phyloP scores from a whole-genome alignment of 2,329 filamentous ascomycete species.

The Aspergillus pseudoterreus region DNA sequence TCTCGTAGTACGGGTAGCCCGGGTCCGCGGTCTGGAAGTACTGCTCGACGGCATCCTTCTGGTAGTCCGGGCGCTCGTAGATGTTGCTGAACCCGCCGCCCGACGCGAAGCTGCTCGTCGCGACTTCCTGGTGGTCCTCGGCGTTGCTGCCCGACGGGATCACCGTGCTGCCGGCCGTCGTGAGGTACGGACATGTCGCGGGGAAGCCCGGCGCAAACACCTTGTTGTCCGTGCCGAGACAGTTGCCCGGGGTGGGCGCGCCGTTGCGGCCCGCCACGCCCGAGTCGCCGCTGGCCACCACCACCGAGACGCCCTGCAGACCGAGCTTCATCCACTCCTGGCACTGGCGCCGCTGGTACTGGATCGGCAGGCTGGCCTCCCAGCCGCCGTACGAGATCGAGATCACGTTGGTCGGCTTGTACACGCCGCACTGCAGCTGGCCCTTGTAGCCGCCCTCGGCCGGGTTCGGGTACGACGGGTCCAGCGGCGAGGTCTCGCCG shows the following conservation, averaged over 20 bases:
- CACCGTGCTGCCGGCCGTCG: slow-evolving; percentile 38
- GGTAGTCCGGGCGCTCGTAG: slow-evolving; percentile 38
- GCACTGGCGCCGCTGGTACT: slow-evolving; percentile 39
- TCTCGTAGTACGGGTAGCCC: slow-evolving; percentile 28
- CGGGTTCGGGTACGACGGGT: slow-evolving; percentile 42
- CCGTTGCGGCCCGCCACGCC: slow-evolving; percentile 36
- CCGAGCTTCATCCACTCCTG: slow-evolving; percentile 48
- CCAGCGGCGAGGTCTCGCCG: slow-evolving; percentile 38
- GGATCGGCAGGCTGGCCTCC: slow-evolving; percentile 31
- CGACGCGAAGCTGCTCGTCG: slow-evolving; percentile 34
- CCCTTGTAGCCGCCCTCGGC: slow-evolving; percentile 40
- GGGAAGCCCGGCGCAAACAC: slow-evolving; percentile 39
- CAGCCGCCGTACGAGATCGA: slow-evolving; percentile 34
- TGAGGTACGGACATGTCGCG: slow-evolving; percentile 31
- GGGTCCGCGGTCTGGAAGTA: slow-evolving; percentile 30
- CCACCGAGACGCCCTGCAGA: slow-evolving; percentile 45
- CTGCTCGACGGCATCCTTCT: slow-evolving; percentile 31
- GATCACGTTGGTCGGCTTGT: slow-evolving; percentile 32
- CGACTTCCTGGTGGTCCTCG: slow-evolving; percentile 31
- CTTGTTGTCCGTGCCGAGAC: slow-evolving; percentile 29
- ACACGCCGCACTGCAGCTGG: slow-evolving; percentile 42
- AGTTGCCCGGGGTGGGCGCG: slow-evolving; percentile 28
- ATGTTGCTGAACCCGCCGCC: slow-evolving; percentile 45
- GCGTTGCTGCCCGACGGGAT: slow-evolving; percentile 28
- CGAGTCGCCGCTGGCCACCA: slow-evolving; percentile 47